Evolutionary conservation across 768 basidiomycete species (phyloP).

Genomic region (Clitopilus hobsonii): DNA sequence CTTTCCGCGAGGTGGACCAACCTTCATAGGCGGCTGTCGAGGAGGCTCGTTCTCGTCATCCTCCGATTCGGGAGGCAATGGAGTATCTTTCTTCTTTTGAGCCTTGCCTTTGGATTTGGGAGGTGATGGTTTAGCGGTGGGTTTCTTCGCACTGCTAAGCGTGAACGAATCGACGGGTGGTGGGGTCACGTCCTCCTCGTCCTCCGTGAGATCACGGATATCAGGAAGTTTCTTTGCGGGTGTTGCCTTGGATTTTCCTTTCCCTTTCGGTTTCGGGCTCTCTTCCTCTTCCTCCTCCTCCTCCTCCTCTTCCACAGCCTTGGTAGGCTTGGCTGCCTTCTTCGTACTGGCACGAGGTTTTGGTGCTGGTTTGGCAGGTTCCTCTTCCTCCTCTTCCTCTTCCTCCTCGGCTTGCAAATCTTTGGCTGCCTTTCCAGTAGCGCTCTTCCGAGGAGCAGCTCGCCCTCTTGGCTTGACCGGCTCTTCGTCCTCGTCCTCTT

Average conservation of each 20-base stretch:
- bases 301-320: too few relatives aligned
- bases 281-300: constrained; percentile 9
- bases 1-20: not conserved
- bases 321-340: constrained; percentile 2
- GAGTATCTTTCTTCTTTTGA: not conserved
- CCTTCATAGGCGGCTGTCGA: not conserved
- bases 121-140: constrained; percentile 1
- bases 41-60: constrained; percentile 3
- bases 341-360: constrained; percentile 2
- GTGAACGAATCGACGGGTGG: too few relatives aligned
- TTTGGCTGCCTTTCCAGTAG: constrained; percentile 9
- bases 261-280: not conserved
- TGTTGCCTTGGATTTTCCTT: not conserved
- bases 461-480: constrained; percentile 8
- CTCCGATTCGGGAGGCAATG: constrained; percentile 5
- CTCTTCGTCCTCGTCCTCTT: constrained; percentile 9
- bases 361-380: constrained; percentile 7
- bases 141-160: too few relatives aligned
- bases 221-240: not conserved
- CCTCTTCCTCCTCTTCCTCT: constrained; percentile 7
- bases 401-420: constrained; percentile 11
- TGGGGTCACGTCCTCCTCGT: not conserved
- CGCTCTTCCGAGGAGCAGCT: too few relatives aligned
- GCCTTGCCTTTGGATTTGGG: constrained; percentile 1
- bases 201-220: not conserved